phyloP scores from a whole-genome alignment of 2,329 filamentous ascomycete genomes.

The Microsporum ferrugineum region DNA sequence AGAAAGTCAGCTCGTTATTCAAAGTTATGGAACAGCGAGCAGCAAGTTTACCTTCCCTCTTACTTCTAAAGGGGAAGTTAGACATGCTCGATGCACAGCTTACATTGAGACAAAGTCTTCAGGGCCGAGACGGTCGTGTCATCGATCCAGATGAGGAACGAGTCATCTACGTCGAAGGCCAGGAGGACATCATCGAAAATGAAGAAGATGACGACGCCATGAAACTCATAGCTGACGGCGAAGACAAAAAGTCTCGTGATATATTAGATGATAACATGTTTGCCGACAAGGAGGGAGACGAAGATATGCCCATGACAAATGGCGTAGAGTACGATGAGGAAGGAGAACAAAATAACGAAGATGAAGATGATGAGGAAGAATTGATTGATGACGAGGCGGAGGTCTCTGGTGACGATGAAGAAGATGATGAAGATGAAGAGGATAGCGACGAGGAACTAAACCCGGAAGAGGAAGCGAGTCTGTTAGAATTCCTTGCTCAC shows the following conservation, averaged over 20 bases:
- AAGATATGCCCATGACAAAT: conserved; percentile 48
- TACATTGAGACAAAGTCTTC: conserved; percentile 61
- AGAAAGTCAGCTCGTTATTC: conserved; percentile 65
- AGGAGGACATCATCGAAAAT: conserved; percentile 48
- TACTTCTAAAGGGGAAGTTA: conserved; percentile 86
- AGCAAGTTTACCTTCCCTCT: conserved; percentile 65
- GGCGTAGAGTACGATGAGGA: conserved; percentile 36
- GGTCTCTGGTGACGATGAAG: conserved; percentile 32
- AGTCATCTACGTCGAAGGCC: conserved; percentile 78
- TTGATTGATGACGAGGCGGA: conserved; percentile 37
- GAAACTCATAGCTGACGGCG: conserved; percentile 32
- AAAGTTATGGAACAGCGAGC: conserved; percentile 80
- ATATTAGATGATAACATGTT: conserved; percentile 3
- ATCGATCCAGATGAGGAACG: conserved; percentile 50
- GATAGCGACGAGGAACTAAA: conserved; percentile 46
- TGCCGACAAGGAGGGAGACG: conserved; percentile 46
- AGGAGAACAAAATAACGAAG: conserved; percentile 33
- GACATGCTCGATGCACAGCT: conserved; percentile 91
- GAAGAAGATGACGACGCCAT: conserved; percentile 27
- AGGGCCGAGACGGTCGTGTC: conserved; percentile 45
- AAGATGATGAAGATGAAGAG: conserved; percentile 37
- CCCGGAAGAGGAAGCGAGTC: conserved; percentile 45
- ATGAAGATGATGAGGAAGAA: conserved; percentile 36
- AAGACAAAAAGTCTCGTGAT: conserved; percentile 32
- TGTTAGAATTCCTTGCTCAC: conserved; percentile 38